These are phyloP conservation scores for Candida railenensis DNA, from an alignment of 805 yeast species.

Conservation along the genomic window DNA sequence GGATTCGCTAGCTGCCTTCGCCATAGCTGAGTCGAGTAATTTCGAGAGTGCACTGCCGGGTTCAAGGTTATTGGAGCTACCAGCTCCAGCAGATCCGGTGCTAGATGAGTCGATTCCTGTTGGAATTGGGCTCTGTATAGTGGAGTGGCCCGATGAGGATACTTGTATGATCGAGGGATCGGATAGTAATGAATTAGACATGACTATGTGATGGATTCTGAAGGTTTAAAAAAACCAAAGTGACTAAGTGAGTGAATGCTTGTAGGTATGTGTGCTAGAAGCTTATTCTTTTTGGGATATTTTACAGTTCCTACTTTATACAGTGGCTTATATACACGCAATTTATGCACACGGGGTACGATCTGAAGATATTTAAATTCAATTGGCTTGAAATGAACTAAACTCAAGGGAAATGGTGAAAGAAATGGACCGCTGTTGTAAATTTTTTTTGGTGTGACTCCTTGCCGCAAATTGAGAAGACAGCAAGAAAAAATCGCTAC, in stretches of 20 bases:
- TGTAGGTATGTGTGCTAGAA: neutral
- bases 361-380: too few species aligned
- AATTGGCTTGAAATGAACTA: too few species aligned
- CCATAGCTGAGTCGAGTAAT: constrained; percentile 45
- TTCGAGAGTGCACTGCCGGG: constrained; percentile 40
- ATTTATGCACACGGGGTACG: too few species aligned
- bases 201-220: neutral
- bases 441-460: neutral
- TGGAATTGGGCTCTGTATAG: neutral
- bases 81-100: constrained; percentile 4
- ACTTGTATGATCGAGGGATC: constrained; percentile 33
- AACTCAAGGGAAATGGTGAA: too few species aligned
- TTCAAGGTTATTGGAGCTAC: constrained; percentile 14
- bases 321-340: too few species aligned
- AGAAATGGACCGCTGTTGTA: too few species aligned
- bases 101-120: neutral
- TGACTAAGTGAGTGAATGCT: neutral
- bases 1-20: constrained; percentile 45
- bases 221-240: neutral
- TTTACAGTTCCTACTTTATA: too few species aligned
- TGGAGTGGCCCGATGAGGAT: constrained; percentile 4
- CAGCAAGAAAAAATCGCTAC: too few species aligned
- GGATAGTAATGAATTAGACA: neutral
- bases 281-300: too few species aligned
- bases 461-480: neutral